A percentile compares a stretch with the other conserved stretches of the same genome.
These are phyloP conservation scores for Coelomomyces lativittatus DNA, from an alignment of 371 early-diverging fungal species.

Conservation along the genomic window DNA sequence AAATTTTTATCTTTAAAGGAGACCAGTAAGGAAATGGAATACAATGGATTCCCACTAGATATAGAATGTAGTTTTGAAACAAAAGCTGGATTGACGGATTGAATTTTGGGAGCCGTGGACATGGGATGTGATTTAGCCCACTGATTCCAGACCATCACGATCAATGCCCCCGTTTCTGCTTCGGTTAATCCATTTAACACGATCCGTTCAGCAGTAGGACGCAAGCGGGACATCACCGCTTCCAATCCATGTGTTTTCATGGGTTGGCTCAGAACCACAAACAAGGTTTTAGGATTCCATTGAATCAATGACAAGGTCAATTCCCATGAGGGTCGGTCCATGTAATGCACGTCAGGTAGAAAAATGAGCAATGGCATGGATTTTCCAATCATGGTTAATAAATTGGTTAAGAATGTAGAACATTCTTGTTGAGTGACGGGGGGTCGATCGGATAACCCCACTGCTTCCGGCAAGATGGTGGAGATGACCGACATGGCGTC, in stretches of 20 bases:
- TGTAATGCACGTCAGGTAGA: slow-evolving; percentile 21
- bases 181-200: slow-evolving; percentile 10
- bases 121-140: not conserved
- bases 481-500: too few species aligned
- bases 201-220: not conserved
- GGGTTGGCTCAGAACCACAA: slow-evolving; percentile 12
- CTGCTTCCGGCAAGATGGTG: too few species aligned
- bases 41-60: slow-evolving; percentile 27
- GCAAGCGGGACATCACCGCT: too few species aligned
- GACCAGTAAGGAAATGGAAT: slow-evolving; percentile 10
- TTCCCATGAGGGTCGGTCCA: slow-evolving; percentile 21
- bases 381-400: slow-evolving; percentile 5
- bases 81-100: slow-evolving; percentile 6
- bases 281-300: slow-evolving; percentile 7
- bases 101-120: slow-evolving; percentile 3
- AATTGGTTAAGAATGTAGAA: slow-evolving; percentile 8
- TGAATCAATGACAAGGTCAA: slow-evolving; percentile 10
- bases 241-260: too few species aligned
- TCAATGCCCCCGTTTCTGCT: slow-evolving; percentile 13
- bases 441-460: too few species aligned
- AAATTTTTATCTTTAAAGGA: slow-evolving; percentile 21
- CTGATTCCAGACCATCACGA: slow-evolving; percentile 8
- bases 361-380: slow-evolving; percentile 8
- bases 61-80: slow-evolving; percentile 12
- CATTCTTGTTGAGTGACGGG: slow-evolving; percentile 13